phyloP scores from a whole-genome alignment of 139 green algal species.

The Haematococcus lacustris region DNA sequence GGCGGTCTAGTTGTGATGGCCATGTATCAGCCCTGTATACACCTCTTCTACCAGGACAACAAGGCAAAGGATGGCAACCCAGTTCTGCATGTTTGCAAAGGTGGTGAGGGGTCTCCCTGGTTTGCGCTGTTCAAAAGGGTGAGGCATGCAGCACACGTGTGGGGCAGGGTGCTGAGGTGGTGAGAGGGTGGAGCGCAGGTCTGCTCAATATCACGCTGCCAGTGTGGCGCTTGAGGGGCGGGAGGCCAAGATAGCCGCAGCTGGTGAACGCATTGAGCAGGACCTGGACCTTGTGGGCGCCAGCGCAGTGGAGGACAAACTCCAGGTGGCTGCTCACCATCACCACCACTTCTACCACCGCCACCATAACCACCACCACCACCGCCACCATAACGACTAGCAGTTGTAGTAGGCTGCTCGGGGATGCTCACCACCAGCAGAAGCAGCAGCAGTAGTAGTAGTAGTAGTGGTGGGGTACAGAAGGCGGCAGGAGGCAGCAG shows the following conservation, averaged over 20 bases:
- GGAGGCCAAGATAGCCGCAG: constrained; percentile 41
- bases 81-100: too few species aligned
- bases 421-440: not conserved
- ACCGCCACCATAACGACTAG: not conserved
- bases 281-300: constrained; percentile 56
- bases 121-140: not conserved
- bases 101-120: not conserved
- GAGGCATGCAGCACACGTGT: not conserved
- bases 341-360: too few species aligned
- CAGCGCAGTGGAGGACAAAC: constrained; percentile 75
- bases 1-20: too few species aligned
- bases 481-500: not conserved
- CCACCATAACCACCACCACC: too few species aligned
- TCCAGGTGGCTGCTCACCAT: constrained; percentile 49
- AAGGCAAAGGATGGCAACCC: too few species aligned
- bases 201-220: constrained; percentile 26
- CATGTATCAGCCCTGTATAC: not conserved
- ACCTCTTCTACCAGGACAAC: not conserved
- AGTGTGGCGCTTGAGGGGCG: constrained; percentile 19
- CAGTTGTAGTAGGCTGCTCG: too few species aligned
- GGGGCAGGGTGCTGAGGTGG: not conserved
- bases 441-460: not conserved
- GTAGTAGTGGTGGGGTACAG: not conserved
- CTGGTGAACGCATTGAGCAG: constrained; percentile 48
- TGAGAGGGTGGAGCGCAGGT: not conserved